A percentile compares a stretch with the other conserved stretches of the same genome.
These are phyloP conservation scores for Microcos paniculata DNA, from an alignment of 345 rosid genomes.

Conservation along the genomic window DNA sequence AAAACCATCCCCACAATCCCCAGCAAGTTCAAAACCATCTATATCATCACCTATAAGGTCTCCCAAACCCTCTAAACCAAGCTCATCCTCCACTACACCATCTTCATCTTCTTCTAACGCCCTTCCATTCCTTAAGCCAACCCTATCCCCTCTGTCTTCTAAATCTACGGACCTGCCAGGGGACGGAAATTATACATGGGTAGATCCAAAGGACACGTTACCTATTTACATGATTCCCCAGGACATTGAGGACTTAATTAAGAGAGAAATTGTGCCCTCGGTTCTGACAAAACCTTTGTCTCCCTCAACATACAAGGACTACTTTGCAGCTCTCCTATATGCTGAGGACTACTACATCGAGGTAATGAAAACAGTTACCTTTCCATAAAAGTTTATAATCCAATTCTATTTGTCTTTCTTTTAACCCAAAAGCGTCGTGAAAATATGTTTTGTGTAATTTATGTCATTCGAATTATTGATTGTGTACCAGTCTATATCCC, in stretches of 20 bases:
- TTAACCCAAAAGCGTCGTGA: not conserved
- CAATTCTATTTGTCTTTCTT: not conserved
- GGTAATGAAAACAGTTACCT: slow-evolving; percentile 13
- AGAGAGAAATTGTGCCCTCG: slow-evolving; percentile 25
- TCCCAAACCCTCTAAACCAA: not conserved
- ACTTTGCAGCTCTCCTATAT: slow-evolving; percentile 38
- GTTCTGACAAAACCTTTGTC: slow-evolving; percentile 24
- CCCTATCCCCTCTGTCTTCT: slow-evolving; percentile 11
- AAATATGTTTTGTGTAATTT: not conserved
- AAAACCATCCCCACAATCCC: not conserved
- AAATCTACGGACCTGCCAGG: not conserved
- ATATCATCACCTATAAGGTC: not conserved
- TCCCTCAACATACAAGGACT: slow-evolving; percentile 25
- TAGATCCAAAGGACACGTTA: slow-evolving; percentile 4
- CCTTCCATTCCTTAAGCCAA: slow-evolving; percentile 14
- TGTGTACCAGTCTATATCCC: not conserved
- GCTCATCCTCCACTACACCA: not conserved
- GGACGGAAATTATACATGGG: not conserved
- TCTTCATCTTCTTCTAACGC: slow-evolving; percentile 3
- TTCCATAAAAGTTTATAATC: not conserved
- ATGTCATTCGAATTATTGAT: not conserved
- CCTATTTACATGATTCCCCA: slow-evolving; percentile 32
- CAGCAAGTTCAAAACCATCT: not conserved
- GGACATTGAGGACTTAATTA: slow-evolving; percentile 20
- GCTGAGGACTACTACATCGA: slow-evolving; percentile 41